Evolutionary conservation across 768 basidiomycete genomes (phyloP), one percentile per base, ranked within the genome.

Genomic region (Lactifluus pinguis): DNA sequence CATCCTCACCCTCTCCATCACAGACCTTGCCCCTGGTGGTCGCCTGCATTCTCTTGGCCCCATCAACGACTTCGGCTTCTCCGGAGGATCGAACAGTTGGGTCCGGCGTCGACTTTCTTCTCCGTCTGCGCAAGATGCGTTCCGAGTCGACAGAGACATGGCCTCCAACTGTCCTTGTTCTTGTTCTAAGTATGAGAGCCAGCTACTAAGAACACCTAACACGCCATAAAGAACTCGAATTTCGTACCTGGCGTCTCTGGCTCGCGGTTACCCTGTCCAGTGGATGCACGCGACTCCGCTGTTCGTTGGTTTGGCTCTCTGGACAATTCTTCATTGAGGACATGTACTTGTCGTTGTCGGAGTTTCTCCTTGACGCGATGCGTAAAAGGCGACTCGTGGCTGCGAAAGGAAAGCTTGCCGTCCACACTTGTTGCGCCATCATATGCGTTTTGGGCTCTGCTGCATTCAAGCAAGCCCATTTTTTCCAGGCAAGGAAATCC

Each of bases 351-450:
- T 36, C 47, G 66, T 25, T 25, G 25, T 25, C 25, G 25, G 30
- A 74, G 68, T 64, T 78, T 80, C 55, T 78, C 74, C 57, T 76
- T 75, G 5, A 79, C 75, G 50, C 77, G 78, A 38, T 66, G 64
- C 39, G 77, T 69, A 69, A 83, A 80, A 4, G 74, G 73, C 19
- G 77, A 74, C 19, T 70, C 62, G 48, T 48, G 72, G 47, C 66
- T 65, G 10, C 53, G 55, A 25, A 58, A 64, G 63, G 59, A 60
- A 9, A 17, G 49, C 32, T 17, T 52, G 4, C 8, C 19, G 17
- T 32, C 36, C 55, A 15, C 55, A 50, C 48, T 21, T 48, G n/a
- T 34, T 29, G 10, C 44, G 17, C 11, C 19, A 14, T 15, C 38
- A 10, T 48, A 25, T 34, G n/a, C 8, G 17, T 17, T 36, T 56